phyloP scores from a whole-genome alignment of 2,329 filamentous ascomycete genomes.

The Fragosphaeria purpurea region DNA sequence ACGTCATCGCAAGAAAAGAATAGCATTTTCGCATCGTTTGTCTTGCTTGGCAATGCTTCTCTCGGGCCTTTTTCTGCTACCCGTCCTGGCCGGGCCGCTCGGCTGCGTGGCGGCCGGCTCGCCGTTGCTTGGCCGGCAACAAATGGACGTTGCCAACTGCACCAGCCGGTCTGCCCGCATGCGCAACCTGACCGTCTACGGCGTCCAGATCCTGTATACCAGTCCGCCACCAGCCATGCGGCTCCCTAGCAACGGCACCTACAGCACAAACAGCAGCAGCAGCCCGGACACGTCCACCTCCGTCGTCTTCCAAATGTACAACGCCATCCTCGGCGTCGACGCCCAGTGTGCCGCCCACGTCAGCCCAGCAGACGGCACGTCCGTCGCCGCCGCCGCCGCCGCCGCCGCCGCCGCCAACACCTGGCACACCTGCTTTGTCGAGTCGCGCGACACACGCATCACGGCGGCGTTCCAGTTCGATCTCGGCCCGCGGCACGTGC shows the following conservation, averaged over 20 bases:
- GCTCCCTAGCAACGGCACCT: no score
- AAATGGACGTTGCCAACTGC: conserved; percentile 4
- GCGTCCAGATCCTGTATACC: conserved; percentile 6
- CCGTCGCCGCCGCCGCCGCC: neutral
- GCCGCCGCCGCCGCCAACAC: neutral
- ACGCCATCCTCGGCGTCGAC: conserved; percentile 9
- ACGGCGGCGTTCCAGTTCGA: conserved; percentile 9
- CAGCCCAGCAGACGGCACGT: neutral
- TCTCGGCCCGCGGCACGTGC: neutral
- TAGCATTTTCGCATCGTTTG: no score
- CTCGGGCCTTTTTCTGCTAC: no score
- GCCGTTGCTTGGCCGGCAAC: no score
- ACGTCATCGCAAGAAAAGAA: no score
- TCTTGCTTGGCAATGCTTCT: no score
- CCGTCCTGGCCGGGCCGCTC: no score
- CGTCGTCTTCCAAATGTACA: conserved; percentile 11
- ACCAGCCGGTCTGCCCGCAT: neutral
- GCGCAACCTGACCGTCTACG: conserved; percentile 8
- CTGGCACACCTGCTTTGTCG: conserved; percentile 13
- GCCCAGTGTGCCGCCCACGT: conserved; percentile 11
- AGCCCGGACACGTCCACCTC: conserved; percentile 1
- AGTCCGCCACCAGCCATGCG: neutral
- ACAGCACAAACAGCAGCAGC: neutral
- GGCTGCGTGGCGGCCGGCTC: no score
- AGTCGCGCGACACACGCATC: conserved; percentile 12